Evolutionary conservation across 2,329 filamentous ascomycete species (phyloP).

Genomic region (Verticillium isaacii): DNA sequence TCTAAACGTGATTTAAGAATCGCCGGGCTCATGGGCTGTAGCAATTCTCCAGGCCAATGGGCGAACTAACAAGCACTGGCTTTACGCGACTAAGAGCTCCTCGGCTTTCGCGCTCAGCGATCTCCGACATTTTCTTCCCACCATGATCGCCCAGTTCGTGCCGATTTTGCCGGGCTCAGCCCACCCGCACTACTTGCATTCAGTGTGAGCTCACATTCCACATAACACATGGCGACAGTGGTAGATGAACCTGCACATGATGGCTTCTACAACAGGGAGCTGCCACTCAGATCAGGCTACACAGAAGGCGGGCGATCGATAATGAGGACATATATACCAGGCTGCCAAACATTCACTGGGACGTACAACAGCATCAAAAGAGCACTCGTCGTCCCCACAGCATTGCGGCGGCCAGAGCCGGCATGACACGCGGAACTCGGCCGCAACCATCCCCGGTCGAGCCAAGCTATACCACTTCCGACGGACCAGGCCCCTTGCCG

Average conservation of each 20-base stretch:
- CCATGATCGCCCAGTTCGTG: background rate
- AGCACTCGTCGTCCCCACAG: background rate
- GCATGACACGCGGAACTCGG: background rate
- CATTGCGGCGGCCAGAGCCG: background rate
- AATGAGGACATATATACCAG: too few species aligned
- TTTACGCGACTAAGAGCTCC: background rate
- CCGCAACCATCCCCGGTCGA: background rate
- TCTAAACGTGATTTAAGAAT: background rate
- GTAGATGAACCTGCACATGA: too few species aligned
- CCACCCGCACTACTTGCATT: background rate
- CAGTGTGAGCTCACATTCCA: background rate
- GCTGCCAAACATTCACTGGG: too few species aligned
- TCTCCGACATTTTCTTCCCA: background rate
- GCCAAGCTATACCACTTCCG: background rate
- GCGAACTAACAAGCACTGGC: background rate
- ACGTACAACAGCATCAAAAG: too few species aligned
- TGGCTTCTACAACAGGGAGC: too few species aligned
- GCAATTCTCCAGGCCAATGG: background rate
- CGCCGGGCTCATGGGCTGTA: background rate
- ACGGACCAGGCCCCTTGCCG: background rate
- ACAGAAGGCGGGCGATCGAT: too few species aligned
- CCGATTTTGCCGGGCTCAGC: background rate
- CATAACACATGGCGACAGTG: background rate
- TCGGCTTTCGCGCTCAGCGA: background rate
- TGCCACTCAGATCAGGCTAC: too few species aligned